Base-by-base conservation (phyloP, 2,329 filamentous ascomycete genomes). In the Colletotrichum orbiculare region DNA sequence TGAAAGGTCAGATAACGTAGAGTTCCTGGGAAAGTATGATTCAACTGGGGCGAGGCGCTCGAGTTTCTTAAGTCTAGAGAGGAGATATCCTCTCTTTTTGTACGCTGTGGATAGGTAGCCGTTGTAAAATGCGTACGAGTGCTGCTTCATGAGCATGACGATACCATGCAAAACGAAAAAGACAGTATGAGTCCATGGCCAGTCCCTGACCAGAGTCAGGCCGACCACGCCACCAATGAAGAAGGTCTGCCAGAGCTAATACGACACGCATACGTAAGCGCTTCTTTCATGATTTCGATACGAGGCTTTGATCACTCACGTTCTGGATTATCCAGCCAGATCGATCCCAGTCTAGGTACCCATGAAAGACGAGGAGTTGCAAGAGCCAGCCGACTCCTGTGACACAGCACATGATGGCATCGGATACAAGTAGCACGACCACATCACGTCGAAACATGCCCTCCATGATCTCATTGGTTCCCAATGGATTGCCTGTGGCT, bases 181-280 rank as follows among this genome's bases (percentile, higher is more conserved):
- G 15, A 93, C 89, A 2, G 90, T 92, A 71, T 93, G 91, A 12
- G 91, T 92, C 92, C 92, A 94, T 1, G 91, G 90, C 92, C 91
- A 95, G 54, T 93, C 87, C 5, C 91, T 84, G 72, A 88, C 84
- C 54, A 91, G 83, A 0, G 91, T 90, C 79, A 91, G 87, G 55
- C 84, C 85, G 6, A 94, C 79, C 4, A 90, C 84, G 8, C 81
- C 81, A 4, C 79, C 82, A 10, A 93, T 83, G 70, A 90, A 94
- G 12, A 81, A 67, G 0, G 82, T 79, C 77, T 95, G 89, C 91
- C 91, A 94, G 1, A 90, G 68, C 85, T 87, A 52, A 6, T 52
- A n/a, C 25, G 25, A 25, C 25, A 25, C 11, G 6, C 48, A 46
- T 1, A 11, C 25, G 25, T 49, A 54, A 57, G 15, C 42, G 25